Percentiles rank a stretch among this genome's conserved stretches.
Conservation (phyloP, 2,329 filamentous ascomycete genomes). For the Aspergillus transmontanensis region DNA sequence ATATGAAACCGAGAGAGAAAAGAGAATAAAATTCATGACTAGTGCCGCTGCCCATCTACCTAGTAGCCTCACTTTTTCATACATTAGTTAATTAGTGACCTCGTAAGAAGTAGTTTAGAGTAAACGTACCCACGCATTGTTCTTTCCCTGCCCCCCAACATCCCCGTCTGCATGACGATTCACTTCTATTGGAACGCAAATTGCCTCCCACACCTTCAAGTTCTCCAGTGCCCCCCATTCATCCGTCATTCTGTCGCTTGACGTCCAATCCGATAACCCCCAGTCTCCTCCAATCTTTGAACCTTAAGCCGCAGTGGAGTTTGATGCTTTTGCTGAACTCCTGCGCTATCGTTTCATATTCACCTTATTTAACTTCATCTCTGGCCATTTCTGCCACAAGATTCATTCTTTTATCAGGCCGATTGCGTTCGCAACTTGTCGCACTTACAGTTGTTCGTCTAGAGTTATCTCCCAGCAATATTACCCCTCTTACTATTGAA, state of each 20-base stretch:
- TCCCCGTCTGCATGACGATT: slow-evolving; percentile 1
- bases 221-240: not conserved
- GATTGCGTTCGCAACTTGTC: not conserved
- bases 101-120: not conserved
- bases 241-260: not conserved
- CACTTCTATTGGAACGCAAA: not conserved
- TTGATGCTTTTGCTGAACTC: not conserved
- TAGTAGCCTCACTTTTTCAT: not conserved
- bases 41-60: not conserved
- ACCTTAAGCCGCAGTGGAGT: not conserved
- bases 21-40: not conserved
- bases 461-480: not conserved
- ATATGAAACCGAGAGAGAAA: not conserved
- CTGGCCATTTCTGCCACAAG: not conserved
- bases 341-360: not conserved
- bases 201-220: not conserved
- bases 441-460: not conserved
- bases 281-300: not conserved
- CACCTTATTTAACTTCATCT: not conserved
- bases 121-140: not conserved
- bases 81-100: not conserved
- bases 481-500: not conserved
- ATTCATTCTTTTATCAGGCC: not conserved
- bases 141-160: not conserved
- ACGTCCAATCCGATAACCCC: not conserved